Evolutionary conservation across 164 flowering plant genomes (phyloP), one percentile per base, ranked within the genome.

Genomic region (Platanus orientalis): DNA sequence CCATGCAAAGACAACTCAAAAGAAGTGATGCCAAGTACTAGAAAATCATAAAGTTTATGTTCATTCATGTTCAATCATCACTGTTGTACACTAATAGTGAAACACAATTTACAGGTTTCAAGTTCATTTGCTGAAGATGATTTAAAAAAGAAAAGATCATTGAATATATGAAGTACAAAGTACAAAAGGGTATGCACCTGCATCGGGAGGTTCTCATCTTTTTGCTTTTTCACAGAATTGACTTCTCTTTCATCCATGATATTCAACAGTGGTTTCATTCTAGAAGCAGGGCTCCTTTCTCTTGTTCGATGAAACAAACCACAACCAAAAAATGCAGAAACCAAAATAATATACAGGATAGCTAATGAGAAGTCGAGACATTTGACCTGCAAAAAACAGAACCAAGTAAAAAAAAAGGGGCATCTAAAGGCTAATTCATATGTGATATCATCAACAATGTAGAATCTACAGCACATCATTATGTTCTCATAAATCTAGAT

Each of bases 351-450:
- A 66, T 88, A 95, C 25, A 88, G 50, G 52, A 92, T 72, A 23
- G 92, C 76, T 45, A 95, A 59, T 45, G 90, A 64, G 39, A 92
- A 71, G 54, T 95, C 98, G 58, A 95, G 44, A 68, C 99, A 95
- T 77, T 83, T 90, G 27, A 83, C 87, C 99, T 95, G 88, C 80
- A 86, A 54, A 20, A 40, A 66, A 40, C 0, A 39, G 67, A 48
- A 73, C 50, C 54, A 34, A 25, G 56, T 71, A 60, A 1, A 27
- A 19, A n/a, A n/a, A n/a, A n/a, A n/a, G n/a, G n/a, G n/a, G n/a
- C n/a, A 57, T 24, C 28, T 32, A 40, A 12, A 20, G 13, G 17
- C 12, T 26, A 48, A 17, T 30, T 19, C 36, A 36, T 14, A 36
- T 14, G 12, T 36, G 42, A 14, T 0, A 4, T 25, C 50, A 58